phyloP scores from a whole-genome alignment of 805 yeast species.

The Lipomyces kockii region DNA sequence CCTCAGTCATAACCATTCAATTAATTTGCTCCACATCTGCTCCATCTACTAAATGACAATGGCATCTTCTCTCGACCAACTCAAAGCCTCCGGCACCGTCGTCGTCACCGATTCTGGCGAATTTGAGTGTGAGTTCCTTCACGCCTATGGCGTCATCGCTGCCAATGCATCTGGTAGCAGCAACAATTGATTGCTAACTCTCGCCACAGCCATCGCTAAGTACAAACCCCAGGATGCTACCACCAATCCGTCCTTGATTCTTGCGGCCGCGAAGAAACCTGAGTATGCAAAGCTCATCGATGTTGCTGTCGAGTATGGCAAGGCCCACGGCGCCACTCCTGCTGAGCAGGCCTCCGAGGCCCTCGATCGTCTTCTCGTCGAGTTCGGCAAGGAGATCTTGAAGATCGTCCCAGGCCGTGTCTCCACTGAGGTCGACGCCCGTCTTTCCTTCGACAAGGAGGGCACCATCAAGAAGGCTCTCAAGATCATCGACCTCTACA shows the following conservation, averaged over 20 bases:
- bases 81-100: conserved; percentile 92
- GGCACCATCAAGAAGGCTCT: conserved; percentile 94
- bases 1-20: background rate
- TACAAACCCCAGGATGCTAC: conserved; percentile 99
- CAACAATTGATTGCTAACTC: background rate
- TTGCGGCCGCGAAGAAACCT: conserved; percentile 91
- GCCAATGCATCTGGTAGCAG: background rate
- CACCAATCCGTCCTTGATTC: conserved; percentile 95
- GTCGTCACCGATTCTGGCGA: conserved; percentile 99
- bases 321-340: conserved; percentile 51
- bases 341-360: conserved; percentile 77
- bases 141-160: background rate
- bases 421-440: conserved; percentile 98
- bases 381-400: conserved; percentile 92
- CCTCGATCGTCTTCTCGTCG: conserved; percentile 89
- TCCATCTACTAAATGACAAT: conserved; percentile 33
- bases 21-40: background rate
- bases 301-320: conserved; percentile 85
- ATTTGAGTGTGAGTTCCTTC: conserved; percentile 65
- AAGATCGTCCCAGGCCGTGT: conserved; percentile 98
- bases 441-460: conserved; percentile 93
- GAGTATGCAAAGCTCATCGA: conserved; percentile 90
- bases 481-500: conserved; percentile 84
- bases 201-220: conserved; percentile 72
- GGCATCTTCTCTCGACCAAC: conserved; percentile 80